These are phyloP conservation scores for Citrus sinensis DNA, from an alignment of 345 rosid species.

Conservation along the genomic window DVS_A1.0 CM039169.1:6644501-6645000, in stretches of 20 bases:
- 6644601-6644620: not conserved
- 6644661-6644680: not conserved
- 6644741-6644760: not conserved
- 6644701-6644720: not conserved
- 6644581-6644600: not conserved
- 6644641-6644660: not conserved
- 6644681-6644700: not conserved
- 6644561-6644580: not conserved
- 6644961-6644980: constrained; percentile 81
- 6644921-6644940: not conserved
- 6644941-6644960: constrained; percentile 62
- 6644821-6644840: not conserved
- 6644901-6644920: not conserved
- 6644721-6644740: not conserved
- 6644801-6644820: not conserved
- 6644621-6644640: not conserved
- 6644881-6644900: not conserved
- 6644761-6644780: not conserved
- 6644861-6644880: not conserved
- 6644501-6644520: not conserved
- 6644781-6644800: not conserved
- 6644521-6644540: not conserved
- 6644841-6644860: not conserved
- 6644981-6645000: constrained; percentile 71
- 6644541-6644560: not conserved